Base-by-base conservation (phyloP, 2,329 filamentous ascomycete genomes). In the Nemania abortiva region DNA sequence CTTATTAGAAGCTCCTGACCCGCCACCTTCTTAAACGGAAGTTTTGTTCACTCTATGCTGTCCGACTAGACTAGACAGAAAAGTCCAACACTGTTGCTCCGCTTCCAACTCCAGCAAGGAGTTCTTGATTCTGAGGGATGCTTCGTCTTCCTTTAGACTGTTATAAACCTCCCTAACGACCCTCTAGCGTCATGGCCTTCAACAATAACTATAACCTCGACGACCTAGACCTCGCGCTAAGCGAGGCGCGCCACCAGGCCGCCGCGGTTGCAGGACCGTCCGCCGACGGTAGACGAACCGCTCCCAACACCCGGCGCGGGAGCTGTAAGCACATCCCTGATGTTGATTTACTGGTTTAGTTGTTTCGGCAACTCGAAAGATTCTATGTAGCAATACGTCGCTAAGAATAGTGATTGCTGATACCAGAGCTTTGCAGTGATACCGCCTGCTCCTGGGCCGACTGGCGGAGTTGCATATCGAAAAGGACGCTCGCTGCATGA, bases 171-270 rank as follows among this genome's bases (percentile, higher is more conserved):
- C 72, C 63, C 68, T 74, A 68, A 65, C 10, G 15, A 59, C 49
- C 7, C 18, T 7, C 22, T 27, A 5, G 20, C 6, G 55, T 34
- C 55, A 74, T 73, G 71, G 75, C 75, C 11, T 75, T 42, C 39
- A 76, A 63, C 20, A 76, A 63, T 20, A 63, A 63, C 42, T 67
- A 67, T 59, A 76, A 77, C 65, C 73, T 76, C 54, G 76, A 76
- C 63, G 76, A 77, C 54, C 72, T 77, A 24, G 76, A 78, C 45
- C 66, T 69, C 57, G 71, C 75, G 3, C 70, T 78, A 27, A 77
- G 76, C 70, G 69, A 74, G 56, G 62, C 69, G 7, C 64, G 72
- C 37, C 70, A 74, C 63, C 72, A 75, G 27, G 58, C 64, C 7
- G 69, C 69, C 47, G 67, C 67, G 27, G 53, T 73, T n/a, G 64